Evolutionary conservation across 495 filamentous ascomycete genomes (phyloP).

Genomic region (Penicillium dipodomyicola): DNA sequence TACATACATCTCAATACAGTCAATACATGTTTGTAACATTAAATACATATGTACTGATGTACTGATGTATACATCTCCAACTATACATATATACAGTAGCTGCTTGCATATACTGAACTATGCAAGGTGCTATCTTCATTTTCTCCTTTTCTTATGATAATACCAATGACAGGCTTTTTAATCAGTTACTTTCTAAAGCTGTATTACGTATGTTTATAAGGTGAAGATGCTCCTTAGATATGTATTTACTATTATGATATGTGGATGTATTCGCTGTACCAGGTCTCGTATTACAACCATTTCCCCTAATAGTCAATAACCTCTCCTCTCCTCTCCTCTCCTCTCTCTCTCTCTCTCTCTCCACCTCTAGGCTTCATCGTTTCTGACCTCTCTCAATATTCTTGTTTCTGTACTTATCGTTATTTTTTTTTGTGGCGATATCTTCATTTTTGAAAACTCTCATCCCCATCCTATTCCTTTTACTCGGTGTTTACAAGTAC

Average conservation of each 20-base stretch:
- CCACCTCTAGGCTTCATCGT: slow-evolving; percentile 4
- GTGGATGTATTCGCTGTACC: neutral
- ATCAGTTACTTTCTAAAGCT: too few species aligned
- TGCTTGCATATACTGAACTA: too few species aligned
- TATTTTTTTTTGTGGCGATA: neutral
- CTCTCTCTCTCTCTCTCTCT: neutral
- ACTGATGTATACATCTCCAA: too few species aligned
- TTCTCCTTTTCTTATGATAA: too few species aligned
- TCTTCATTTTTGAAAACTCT: neutral
- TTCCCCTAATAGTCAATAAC: neutral
- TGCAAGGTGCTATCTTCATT: too few species aligned
- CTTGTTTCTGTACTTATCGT: neutral
- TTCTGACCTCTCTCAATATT: neutral
- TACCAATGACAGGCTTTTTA: too few species aligned
- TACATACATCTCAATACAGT: neutral
- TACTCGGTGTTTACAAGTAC: slow-evolving; percentile 1
- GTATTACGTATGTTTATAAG: too few species aligned
- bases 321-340: neutral
- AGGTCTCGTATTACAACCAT: neutral
- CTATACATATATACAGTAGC: too few species aligned
- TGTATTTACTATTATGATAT: too few species aligned
- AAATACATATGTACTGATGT: too few species aligned
- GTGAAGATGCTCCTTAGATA: too few species aligned
- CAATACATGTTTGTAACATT: too few species aligned
- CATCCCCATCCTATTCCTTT: neutral